Base-by-base conservation (phyloP, 1,284 basidiomycete species). In the Porodaedalea pini region DNA sequence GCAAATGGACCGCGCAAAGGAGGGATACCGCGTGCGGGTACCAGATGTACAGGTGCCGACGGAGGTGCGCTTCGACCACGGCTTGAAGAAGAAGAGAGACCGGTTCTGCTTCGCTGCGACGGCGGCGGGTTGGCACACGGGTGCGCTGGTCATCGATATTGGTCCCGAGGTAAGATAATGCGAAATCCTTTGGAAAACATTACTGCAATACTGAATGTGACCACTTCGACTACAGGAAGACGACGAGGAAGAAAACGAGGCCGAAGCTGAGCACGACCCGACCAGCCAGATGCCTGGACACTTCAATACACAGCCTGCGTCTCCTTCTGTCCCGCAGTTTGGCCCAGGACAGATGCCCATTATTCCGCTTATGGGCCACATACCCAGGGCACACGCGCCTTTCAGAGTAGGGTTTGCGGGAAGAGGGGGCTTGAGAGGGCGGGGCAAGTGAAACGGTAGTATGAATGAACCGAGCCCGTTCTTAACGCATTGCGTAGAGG, bases 111-210 rank as follows among this genome's bases (percentile, higher is more conserved):
- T 94, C 64, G 79, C 79, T 3, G 85, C 86, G 7, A 80, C 90
- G 3, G 90, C 91, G 3, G 81, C 84, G 0, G 93, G 92, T 11
- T 93, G 92, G 92, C 93, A 95, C 66, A 89, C 82, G 57, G 93
- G 92, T 8, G 91, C 91, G 0, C 74, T 95, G 50, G 89, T 91
- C 1, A 86, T 94, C 29, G 89, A 92, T 67, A 71, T 91, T 19
- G 81, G 87, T n/a, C 43, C 58, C 4, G 54, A 56, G 23, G 58
- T 60, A 51, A 47, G 58, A 36, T 19, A 7, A 6, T 19, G 32
- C 43, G 17, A n/a, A 17, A 6, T 41, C 15, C 17, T 27, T 21
- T 5, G 25, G 19, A 34, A 29, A 17, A 19, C 17, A 17, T 21
- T 11, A 36, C 39, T 48, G n/a, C 8, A 31, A 19, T 34, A n/a